These are phyloP conservation scores for Cenococcum geophilum DNA, from an alignment of 495 filamentous ascomycete genomes.

Conservation along the genomic window DNA sequence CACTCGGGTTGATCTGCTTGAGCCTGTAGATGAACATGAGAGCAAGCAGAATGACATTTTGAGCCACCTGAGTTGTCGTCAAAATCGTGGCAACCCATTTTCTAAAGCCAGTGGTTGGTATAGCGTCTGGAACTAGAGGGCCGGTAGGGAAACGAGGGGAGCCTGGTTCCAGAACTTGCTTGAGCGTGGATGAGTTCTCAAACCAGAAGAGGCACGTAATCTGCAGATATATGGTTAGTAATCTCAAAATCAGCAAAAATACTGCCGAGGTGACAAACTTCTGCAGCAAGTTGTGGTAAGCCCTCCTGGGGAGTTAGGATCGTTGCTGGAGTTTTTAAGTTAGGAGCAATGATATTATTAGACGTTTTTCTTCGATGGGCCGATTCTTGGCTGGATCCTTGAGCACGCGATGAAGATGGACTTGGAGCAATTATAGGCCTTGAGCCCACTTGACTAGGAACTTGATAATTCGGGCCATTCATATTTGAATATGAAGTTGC, in stretches of 20 bases:
- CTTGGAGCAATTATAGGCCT: background rate
- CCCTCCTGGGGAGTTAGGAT: slow-evolving; percentile 30
- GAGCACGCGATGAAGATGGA: slow-evolving; percentile 11
- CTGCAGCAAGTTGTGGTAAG: slow-evolving; percentile 29
- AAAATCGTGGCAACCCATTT: slow-evolving; percentile 93
- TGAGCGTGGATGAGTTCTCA: slow-evolving; percentile 72
- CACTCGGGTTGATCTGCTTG: slow-evolving; percentile 79
- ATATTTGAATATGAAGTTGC: background rate
- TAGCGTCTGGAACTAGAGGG: slow-evolving; percentile 61
- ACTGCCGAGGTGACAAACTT: slow-evolving; percentile 17
- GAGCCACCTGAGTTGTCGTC: slow-evolving; percentile 91
- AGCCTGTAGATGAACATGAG: slow-evolving; percentile 89
- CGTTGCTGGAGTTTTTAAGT: slow-evolving; percentile 22
- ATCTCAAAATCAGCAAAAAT: background rate
- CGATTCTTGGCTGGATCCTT: slow-evolving; percentile 14
- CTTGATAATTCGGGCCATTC: background rate
- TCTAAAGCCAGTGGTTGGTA: slow-evolving; percentile 71
- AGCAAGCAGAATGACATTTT: slow-evolving; percentile 89
- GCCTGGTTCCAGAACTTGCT: slow-evolving; percentile 62
- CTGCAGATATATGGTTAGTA: slow-evolving; percentile 41
- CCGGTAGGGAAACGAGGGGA: slow-evolving; percentile 44
- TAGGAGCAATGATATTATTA: slow-evolving; percentile 26
- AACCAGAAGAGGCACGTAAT: slow-evolving; percentile 99
- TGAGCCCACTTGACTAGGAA: background rate
- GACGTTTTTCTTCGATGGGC: slow-evolving; percentile 7